Base-by-base conservation (phyloP, 805 yeast genomes). In the Metschnikowia dekortorum region DNA sequence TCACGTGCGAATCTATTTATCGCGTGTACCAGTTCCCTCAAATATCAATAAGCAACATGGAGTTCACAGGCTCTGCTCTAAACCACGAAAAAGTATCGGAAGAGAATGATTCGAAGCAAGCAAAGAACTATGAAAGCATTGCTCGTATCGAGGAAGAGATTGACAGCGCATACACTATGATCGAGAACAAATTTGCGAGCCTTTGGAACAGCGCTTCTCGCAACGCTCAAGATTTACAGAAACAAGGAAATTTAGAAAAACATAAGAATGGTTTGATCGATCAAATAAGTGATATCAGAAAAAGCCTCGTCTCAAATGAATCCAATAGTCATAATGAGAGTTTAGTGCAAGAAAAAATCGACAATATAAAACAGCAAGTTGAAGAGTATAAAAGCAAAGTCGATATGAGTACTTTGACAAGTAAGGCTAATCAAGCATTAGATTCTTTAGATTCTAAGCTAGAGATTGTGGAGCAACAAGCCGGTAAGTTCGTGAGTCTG, bases 371-470 rank as follows among this genome's bases (percentile, higher is more conserved):
- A 16, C 52, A 48, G 14, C 51, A 48, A 50, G 56, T 40, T 51
- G 50, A 33, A 29, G 44, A 32, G 31, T 30, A 47, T 18, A 61
- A 50, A 40, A 44, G 59, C 5, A 59, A 61, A 11, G 50, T 66
- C 18, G 62, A 67, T 40, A 49, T 69, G n/a, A 49, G 58, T 18
- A 53, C 54, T 22, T 53, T 68, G 32, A 52, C 64, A n/a, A 39
- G 42, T 4, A 70, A 61, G 49, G 89, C 86, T 57, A 76, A 75
- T 42, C 81, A 79, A 35, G 74, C 74, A 46, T 71, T 90, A 45
- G 91, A 88, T 54, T 78, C 80, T 7, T 74, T 91, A 53, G 97
- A 90, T 64, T 69, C 79, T 8, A 55, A 83, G 57, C 72, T 91
- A 42, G 96, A 87, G 57, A 73, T 74, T 47, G 83, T 89, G 7